Conservation (phyloP, 2,329 filamentous ascomycete species). For the Penicillium sp. region DNA sequence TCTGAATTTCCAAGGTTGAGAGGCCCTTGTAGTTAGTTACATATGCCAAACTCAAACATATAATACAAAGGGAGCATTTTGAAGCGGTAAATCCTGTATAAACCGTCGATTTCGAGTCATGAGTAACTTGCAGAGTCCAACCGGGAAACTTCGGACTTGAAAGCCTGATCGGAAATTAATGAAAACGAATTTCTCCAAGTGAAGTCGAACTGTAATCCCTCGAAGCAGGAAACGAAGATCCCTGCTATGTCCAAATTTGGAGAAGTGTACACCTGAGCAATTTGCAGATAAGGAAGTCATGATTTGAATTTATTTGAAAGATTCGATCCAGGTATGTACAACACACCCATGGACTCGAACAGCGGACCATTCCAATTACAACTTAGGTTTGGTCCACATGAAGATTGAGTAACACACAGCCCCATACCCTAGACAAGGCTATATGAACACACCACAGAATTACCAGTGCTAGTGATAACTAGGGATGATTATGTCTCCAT, state of each 20-base stretch:
- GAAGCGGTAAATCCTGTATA: not conserved
- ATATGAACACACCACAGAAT: not conserved
- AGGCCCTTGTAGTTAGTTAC: not conserved
- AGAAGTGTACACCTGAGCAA: not conserved
- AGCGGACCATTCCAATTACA: not conserved
- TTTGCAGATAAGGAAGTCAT: not conserved
- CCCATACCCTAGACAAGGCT: not conserved
- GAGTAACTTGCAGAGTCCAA: not conserved
- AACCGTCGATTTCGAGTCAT: not conserved
- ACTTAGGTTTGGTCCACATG: not conserved
- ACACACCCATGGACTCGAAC: slow-evolving; percentile 1
- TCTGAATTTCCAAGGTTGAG: not conserved
- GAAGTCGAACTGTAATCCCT: no score
- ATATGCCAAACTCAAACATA: not conserved
- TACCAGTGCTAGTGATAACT: not conserved
- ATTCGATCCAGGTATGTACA: slow-evolving; percentile 9
- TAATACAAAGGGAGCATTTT: no score
- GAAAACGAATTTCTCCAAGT: no score
- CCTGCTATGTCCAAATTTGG: no score
- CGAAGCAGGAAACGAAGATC: no score
- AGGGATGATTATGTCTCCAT: not conserved
- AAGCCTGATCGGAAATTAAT: no score
- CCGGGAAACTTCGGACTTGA: no score
- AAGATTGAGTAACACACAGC: not conserved
- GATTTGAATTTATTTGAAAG: not conserved